Base-by-base conservation (phyloP, 306 rosid species). In the Prunus kanzakura region DNA sequence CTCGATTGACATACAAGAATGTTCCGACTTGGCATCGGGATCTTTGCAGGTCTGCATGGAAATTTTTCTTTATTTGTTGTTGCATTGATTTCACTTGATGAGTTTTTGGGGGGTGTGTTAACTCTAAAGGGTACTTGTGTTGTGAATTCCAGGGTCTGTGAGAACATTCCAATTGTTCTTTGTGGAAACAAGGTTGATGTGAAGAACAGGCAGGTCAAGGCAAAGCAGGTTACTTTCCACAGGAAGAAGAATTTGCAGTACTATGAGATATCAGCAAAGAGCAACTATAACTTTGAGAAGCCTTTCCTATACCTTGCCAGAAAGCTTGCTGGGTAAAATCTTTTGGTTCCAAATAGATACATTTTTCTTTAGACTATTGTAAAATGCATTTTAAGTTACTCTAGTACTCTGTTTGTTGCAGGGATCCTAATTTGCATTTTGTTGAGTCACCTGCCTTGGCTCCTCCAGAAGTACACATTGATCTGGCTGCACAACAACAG, bases 181-280 rank as follows among this genome's bases (percentile, higher is more conserved):
- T 91, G 96, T 0, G 96, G 96, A 25, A 91, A 91, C 86, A 91
- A 91, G 86, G 96, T 91, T 76, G 96, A 91, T 76, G 96, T 91
- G 78, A 91, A 91, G 84, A 91, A 91, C 90, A 87, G 93, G 76
- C 96, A 91, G 74, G 96, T 91, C 78, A 91, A 91, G 79, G 96
- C 96, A 54, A 91, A 91, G 85, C 94, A 91, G 78, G 97, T 91
- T 57, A 91, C 97, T 12, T 91, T 91, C 83, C 97, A 91, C 85
- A 38, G 97, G 83, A 91, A 91, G 81, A 91, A 91, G 81, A 89
- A 89, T 72, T 79, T 91, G 78, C 94, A 91, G 83, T 91, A 91
- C 78, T 91, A 91, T 29, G 97, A 91, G 75, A 91, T 91, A 20
- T 91, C 97, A 49, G 97, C 97, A 1, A 91, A 89, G 91, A 91